A percentile compares a stretch with the other conserved stretches of the same genome.
These are phyloP conservation scores for Vachellia pachyceras DNA, from an alignment of 306 rosid species.

Conservation along the genomic window DNA sequence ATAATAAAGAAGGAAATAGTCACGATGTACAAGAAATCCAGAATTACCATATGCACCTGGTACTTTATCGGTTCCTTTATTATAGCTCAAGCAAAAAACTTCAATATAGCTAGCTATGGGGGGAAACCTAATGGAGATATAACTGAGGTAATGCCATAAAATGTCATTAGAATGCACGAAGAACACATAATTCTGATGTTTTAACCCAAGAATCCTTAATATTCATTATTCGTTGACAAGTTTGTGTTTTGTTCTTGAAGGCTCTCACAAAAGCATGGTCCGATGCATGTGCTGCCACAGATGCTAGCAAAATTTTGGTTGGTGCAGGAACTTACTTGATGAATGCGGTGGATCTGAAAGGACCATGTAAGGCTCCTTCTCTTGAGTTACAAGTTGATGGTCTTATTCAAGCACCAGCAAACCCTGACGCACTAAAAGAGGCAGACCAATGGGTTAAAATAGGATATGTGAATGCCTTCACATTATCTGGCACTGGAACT, in stretches of 20 bases:
- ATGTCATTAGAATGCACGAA: too few species aligned
- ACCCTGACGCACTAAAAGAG: neutral
- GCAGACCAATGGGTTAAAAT: neutral
- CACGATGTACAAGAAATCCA: neutral
- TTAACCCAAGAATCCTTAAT: neutral
- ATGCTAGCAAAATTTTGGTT: neutral
- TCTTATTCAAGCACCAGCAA: neutral
- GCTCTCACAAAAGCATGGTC: slow-evolving; percentile 1
- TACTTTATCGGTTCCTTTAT: neutral
- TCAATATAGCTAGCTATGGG: neutral
- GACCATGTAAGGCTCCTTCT: neutral
- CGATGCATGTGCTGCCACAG: neutral
- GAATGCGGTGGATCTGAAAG: neutral
- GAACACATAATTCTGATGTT: neutral
- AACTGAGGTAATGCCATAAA: neutral
- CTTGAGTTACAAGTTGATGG: neutral
- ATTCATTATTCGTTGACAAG: neutral
- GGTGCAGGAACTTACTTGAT: neutral
- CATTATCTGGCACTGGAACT: neutral
- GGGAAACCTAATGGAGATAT: neutral
- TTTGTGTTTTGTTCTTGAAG: neutral
- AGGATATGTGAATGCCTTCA: neutral
- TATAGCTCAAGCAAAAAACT: neutral
- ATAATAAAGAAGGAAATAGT: neutral
- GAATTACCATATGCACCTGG: neutral